phyloP scores from a whole-genome alignment of 805 yeast species.

The Ogataea minuta region DNA sequence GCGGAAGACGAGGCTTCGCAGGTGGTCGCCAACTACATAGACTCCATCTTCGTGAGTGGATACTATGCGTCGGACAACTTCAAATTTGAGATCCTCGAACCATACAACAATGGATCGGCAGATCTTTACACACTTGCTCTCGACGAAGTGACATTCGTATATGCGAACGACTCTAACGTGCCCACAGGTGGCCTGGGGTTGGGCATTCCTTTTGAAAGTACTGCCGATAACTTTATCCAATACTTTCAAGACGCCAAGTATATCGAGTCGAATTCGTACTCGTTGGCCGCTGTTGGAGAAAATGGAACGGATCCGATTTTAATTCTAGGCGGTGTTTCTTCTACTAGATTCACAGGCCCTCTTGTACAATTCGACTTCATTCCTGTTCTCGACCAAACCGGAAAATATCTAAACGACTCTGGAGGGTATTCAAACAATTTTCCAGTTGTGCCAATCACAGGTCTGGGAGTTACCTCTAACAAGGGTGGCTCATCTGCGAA shows the following conservation, averaged over 20 bases:
- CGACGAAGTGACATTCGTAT: constrained; percentile 35
- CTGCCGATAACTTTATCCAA: constrained; percentile 34
- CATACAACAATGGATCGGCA: constrained; percentile 10
- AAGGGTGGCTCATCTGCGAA: constrained; percentile 25
- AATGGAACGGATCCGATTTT: constrained; percentile 35
- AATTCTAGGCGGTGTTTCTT: constrained; percentile 60
- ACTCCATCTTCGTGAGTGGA: constrained; percentile 28
- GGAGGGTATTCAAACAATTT: constrained; percentile 19
- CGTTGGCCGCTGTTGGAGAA: constrained; percentile 38
- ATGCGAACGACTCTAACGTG: constrained; percentile 37
- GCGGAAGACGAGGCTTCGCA: constrained; percentile 15
- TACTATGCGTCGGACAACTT: constrained; percentile 27
- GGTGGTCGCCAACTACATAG: constrained; percentile 15
- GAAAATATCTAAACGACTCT: constrained; percentile 5
- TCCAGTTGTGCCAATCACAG: constrained; percentile 48
- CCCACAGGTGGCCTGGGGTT: constrained; percentile 47
- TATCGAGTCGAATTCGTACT: constrained; percentile 42
- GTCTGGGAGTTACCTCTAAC: constrained; percentile 40
- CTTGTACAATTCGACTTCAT: constrained; percentile 49
- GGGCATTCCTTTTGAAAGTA: constrained; percentile 32
- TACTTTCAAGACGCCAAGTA: constrained; percentile 29
- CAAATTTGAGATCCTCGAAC: constrained; percentile 8
- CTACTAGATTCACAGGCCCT: constrained; percentile 43
- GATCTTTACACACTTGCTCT: constrained; percentile 17
- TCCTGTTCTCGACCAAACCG: constrained; percentile 35